Percentiles rank a stretch among this genome's conserved stretches.
phyloP scores from a whole-genome alignment of 2,329 filamentous ascomycete genomes.

The Ophiocordyceps camponoti-floridani region DNA sequence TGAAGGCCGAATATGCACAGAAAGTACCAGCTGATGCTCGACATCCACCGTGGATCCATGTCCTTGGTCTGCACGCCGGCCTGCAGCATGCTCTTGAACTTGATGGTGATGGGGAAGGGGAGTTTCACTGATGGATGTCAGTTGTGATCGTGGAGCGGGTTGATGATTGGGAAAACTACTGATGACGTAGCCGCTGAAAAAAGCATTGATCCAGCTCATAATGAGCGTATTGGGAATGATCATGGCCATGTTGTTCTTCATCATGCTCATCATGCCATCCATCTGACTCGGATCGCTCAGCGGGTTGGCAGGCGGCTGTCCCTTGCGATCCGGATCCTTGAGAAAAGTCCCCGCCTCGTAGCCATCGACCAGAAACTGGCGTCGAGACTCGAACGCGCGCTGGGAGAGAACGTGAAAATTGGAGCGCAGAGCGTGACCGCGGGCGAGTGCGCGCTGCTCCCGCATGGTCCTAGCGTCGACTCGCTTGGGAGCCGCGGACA shows the following conservation, averaged over 20 bases:
- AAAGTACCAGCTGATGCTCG: conserved; percentile 97
- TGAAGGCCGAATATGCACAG: conserved; percentile 92
- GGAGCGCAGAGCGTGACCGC: conserved; percentile 66
- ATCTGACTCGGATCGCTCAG: conserved; percentile 91
- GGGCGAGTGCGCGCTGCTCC: conserved; percentile 71
- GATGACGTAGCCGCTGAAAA: conserved; percentile 96
- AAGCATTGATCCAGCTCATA: conserved; percentile 99
- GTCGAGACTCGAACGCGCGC: conserved; percentile 61
- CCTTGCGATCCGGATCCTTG: conserved; percentile 72
- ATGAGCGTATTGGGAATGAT: conserved; percentile 97
- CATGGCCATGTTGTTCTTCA: conserved; percentile 99
- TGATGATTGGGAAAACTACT: conserved; percentile 31
- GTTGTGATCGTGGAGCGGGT: too few relatives aligned
- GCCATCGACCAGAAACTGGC: conserved; percentile 60
- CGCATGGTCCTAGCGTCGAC: conserved; percentile 57
- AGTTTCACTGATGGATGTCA: conserved; percentile 54
- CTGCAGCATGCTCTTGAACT: conserved; percentile 99
- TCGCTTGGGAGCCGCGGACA: conserved; percentile 71
- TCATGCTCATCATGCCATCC: conserved; percentile 99
- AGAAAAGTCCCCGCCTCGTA: conserved; percentile 79
- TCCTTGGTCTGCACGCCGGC: conserved; percentile 90
- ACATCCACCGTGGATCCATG: conserved; percentile 96
- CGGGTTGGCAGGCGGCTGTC: conserved; percentile 79
- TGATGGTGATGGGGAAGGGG: conserved; percentile 90
- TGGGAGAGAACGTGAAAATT: conserved; percentile 69